phyloP scores from a whole-genome alignment of 495 filamentous ascomycete genomes.

The Xylona heveae region DNA sequence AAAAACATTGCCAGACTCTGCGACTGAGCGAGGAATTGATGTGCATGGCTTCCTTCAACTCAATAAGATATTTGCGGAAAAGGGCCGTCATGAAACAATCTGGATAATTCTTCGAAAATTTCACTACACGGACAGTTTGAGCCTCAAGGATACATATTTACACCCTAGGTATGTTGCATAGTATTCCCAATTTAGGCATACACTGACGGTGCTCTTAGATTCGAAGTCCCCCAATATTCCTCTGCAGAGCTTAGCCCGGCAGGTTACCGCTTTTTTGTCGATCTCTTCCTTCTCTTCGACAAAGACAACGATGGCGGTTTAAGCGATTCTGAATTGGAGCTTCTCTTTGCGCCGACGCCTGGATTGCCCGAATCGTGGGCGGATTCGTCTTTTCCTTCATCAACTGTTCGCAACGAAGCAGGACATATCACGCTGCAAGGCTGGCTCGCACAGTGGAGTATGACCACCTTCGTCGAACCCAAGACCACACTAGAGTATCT shows the following conservation, averaged over 20 bases:
- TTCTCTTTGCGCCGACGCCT: conserved; percentile 83
- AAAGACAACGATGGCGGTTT: conserved; percentile 94
- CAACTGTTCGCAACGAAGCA: conserved; percentile 84
- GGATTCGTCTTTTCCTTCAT: conserved; percentile 73
- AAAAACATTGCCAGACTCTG: conserved; percentile 39
- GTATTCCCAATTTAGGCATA: no score
- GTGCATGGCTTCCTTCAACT: conserved; percentile 65
- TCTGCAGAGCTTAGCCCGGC: conserved; percentile 88
- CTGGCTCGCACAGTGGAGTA: conserved; percentile 98
- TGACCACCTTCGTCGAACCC: conserved; percentile 93
- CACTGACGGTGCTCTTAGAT: no score
- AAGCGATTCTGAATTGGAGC: conserved; percentile 60
- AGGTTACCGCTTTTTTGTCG: conserved; percentile 93
- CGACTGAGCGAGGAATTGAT: conserved; percentile 52
- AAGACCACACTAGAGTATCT: conserved; percentile 89
- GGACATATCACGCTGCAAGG: conserved; percentile 91
- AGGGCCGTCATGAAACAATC: conserved; percentile 93
- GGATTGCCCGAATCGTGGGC: conserved; percentile 72
- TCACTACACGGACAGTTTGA: conserved; percentile 87
- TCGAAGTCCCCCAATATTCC: conserved; percentile 76
- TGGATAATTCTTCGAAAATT: conserved; percentile 94
- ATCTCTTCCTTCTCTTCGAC: conserved; percentile 83
- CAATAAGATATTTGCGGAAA: conserved; percentile 91
- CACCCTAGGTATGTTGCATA: conserved; percentile 48
- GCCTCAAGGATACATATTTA: conserved; percentile 74